Percentiles rank a stretch among this genome's conserved stretches.
Conservation (phyloP, 2,329 filamentous ascomycete species). For the Macrophomina pseudophaseolina region DNA sequence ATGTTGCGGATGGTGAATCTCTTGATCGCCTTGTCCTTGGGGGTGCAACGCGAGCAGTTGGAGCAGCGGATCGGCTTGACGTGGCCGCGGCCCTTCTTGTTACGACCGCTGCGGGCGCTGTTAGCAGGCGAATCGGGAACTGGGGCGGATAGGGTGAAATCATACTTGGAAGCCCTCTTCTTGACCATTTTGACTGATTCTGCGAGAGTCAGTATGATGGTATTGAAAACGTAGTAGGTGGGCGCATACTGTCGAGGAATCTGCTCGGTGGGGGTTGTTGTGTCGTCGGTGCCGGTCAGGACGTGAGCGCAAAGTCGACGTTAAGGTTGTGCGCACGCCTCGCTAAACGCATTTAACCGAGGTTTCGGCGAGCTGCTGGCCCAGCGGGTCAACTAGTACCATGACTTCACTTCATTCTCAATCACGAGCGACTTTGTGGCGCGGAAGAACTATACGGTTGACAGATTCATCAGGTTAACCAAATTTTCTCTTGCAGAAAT, state of each 20-base stretch:
- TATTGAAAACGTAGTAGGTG: background rate
- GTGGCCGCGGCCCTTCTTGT: constrained; percentile 99
- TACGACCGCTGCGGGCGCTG: constrained; percentile 75
- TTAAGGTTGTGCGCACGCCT: background rate
- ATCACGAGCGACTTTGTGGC: too few species aligned
- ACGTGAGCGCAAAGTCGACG: background rate
- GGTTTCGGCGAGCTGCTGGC: too few species aligned
- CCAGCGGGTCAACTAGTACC: too few species aligned
- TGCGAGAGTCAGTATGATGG: constrained; percentile 35
- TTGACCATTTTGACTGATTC: constrained; percentile 72
- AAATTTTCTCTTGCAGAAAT: too few species aligned
- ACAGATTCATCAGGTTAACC: too few species aligned
- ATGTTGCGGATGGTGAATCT: constrained; percentile 99
- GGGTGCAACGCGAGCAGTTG: constrained; percentile 81
- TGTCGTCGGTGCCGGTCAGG: constrained; percentile 17
- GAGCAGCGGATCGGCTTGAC: constrained; percentile 98
- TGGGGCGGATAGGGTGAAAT: constrained; percentile 32
- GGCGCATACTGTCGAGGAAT: constrained; percentile 4
- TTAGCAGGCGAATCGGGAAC: constrained; percentile 37
- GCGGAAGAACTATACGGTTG: too few species aligned
- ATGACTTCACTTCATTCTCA: too few species aligned
- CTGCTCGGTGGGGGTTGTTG: background rate
- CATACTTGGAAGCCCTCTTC: constrained; percentile 77
- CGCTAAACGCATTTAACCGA: background rate
- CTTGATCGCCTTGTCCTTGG: constrained; percentile 99